A percentile compares a stretch with the other conserved stretches of the same genome.
Conservation (phyloP, 2,329 filamentous ascomycete genomes). For the Phialemonium atrogriseum region DNA sequence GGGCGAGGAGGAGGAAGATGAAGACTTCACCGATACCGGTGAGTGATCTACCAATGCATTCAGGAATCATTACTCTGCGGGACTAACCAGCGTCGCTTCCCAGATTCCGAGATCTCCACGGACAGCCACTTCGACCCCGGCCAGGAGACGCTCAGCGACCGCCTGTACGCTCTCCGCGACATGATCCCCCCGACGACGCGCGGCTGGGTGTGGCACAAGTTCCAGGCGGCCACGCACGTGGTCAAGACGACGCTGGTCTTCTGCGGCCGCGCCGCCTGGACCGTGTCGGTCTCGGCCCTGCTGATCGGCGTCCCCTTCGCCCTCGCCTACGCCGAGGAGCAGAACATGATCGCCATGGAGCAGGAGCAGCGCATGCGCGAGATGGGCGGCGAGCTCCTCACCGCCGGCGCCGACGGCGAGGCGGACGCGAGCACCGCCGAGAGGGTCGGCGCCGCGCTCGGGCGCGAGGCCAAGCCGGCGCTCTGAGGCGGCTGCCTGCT, state of each 20-base stretch:
- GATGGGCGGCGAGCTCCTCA: conserved; percentile 67
- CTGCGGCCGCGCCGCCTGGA: conserved; percentile 82
- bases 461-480: conserved; percentile 34
- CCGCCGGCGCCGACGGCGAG: conserved; percentile 31
- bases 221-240: conserved; percentile 45
- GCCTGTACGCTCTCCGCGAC: conserved; percentile 64
- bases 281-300: conserved; percentile 81
- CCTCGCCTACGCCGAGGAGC: conserved; percentile 88
- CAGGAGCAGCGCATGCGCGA: conserved; percentile 94
- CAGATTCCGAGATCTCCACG: conserved; percentile 78
- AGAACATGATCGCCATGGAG: conserved; percentile 96
- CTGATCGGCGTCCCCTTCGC: conserved; percentile 90
- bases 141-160: conserved; percentile 55
- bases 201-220: conserved; percentile 55
- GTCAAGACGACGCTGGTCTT: conserved; percentile 57
- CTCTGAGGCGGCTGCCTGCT: too few relatives aligned
- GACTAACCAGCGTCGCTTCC: too few relatives aligned
- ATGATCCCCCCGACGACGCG: conserved; percentile 68
- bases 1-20: conserved; percentile 71
- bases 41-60: conserved; percentile 19
- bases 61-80: too few relatives aligned
- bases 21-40: conserved; percentile 94
- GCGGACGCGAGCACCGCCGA: conserved; percentile 34
- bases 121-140: conserved; percentile 61
- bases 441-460: conserved; percentile 41